These are phyloP conservation scores for Venturia nashicola DNA, from an alignment of 2,329 filamentous ascomycete genomes.

Conservation along the genomic window DNA sequence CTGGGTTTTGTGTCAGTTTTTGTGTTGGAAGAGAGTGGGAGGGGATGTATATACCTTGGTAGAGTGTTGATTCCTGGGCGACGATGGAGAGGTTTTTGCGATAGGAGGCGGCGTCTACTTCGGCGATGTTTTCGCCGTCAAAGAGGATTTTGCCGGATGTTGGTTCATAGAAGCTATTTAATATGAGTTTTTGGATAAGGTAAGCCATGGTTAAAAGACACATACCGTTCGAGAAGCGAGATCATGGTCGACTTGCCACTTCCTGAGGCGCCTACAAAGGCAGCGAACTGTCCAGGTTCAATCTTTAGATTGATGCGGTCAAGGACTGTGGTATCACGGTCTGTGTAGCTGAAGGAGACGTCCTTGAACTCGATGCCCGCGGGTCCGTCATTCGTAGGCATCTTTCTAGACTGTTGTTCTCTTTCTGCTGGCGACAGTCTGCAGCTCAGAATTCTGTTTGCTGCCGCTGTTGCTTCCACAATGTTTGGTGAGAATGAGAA, in stretches of 20 bases:
- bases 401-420: not conserved
- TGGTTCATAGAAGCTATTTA: conserved; percentile 58
- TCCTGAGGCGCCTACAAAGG: conserved; percentile 57
- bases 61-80: conserved; percentile 34
- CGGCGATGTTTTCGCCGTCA: conserved; percentile 25
- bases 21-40: conserved; percentile 53
- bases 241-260: conserved; percentile 68
- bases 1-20: conserved; percentile 16
- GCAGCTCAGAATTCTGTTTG: conserved; percentile 25
- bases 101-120: conserved; percentile 24
- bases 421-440: conserved; percentile 13
- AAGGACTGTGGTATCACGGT: conserved; percentile 21
- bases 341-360: conserved; percentile 16
- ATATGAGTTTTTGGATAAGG: conserved; percentile 22
- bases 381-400: conserved; percentile 12
- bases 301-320: conserved; percentile 34
- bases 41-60: conserved; percentile 57
- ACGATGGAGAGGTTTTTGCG: conserved; percentile 32
- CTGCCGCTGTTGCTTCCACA: conserved; percentile 23
- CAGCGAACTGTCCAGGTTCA: conserved; percentile 53
- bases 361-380: conserved; percentile 16
- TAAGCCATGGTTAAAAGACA: not conserved
- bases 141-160: conserved; percentile 53
- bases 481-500: conserved; percentile 32
- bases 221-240: conserved; percentile 38